Percentiles rank a stretch among this genome's conserved stretches.
These are phyloP conservation scores for Suillus luteus DNA, from an alignment of 768 basidiomycete species.

Conservation along the genomic window DNA sequence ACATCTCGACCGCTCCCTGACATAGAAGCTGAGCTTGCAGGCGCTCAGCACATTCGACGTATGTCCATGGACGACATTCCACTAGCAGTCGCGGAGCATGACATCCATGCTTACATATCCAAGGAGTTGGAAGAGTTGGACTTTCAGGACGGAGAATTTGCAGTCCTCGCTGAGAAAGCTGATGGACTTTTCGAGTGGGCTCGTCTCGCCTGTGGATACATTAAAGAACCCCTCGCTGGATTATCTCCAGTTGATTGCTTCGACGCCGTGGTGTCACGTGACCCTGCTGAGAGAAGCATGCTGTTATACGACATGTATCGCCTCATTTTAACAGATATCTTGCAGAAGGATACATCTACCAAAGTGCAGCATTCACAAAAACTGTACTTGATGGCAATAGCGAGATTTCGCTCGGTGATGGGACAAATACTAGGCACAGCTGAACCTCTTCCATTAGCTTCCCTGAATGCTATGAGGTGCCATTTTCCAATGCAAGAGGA, in stretches of 20 bases:
- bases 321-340: slow-evolving; percentile 5
- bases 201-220: slow-evolving; percentile 9
- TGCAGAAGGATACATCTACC: not conserved
- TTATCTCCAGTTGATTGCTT: not conserved
- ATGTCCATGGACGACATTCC: slow-evolving; percentile 3
- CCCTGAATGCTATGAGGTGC: slow-evolving; percentile 5
- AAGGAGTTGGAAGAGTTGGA: not conserved
- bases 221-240: not conserved
- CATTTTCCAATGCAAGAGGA: not conserved
- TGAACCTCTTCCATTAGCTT: slow-evolving; percentile 5
- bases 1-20: slow-evolving; percentile 10
- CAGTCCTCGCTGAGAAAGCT: not conserved
- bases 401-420: slow-evolving; percentile 9
- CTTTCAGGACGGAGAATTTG: not conserved
- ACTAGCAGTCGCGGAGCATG: not conserved
- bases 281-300: not conserved
- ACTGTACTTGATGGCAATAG: not conserved
- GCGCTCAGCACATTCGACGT: not conserved
- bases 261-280: not conserved
- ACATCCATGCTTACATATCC: not conserved
- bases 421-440: slow-evolving; percentile 6
- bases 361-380: not conserved
- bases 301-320: slow-evolving; percentile 9
- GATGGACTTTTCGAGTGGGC: slow-evolving; percentile 11
- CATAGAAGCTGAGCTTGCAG: not conserved